These are phyloP conservation scores for Phytophthora europaea DNA, from an alignment of 352 stramenopile genomes.

Conservation along the genomic window DNA sequence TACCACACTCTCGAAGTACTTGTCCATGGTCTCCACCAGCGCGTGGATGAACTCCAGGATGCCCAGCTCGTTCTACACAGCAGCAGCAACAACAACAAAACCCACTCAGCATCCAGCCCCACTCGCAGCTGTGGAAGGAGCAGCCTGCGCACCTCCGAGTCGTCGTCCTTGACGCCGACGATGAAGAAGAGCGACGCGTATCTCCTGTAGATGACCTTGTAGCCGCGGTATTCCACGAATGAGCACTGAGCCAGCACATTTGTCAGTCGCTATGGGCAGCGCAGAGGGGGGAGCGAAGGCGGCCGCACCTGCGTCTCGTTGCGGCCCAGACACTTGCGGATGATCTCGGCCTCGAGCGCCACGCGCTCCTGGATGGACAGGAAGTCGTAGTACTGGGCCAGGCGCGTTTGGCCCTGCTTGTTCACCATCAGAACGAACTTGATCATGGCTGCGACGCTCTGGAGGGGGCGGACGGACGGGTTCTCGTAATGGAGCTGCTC, in stretches of 20 bases:
- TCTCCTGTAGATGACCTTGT: slow-evolving; percentile 98
- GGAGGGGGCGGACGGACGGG: too few species aligned
- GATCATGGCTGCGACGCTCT: slow-evolving; percentile 76
- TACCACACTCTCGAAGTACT: slow-evolving; percentile 99
- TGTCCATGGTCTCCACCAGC: slow-evolving; percentile 99
- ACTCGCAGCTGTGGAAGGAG: not conserved
- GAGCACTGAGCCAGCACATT: slow-evolving; percentile 90
- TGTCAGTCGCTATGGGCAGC: not conserved
- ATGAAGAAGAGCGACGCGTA: slow-evolving; percentile 99
- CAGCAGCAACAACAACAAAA: not conserved
- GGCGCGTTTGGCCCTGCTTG: slow-evolving; percentile 99
- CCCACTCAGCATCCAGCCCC: not conserved
- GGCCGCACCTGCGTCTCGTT: slow-evolving; percentile 94
- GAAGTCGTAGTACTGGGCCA: slow-evolving; percentile 99
- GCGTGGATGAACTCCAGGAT: slow-evolving; percentile 99
- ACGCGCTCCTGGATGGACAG: slow-evolving; percentile 98
- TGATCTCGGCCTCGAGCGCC: slow-evolving; percentile 99
- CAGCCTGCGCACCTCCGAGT: slow-evolving; percentile 75
- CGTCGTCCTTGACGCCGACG: slow-evolving; percentile 97
- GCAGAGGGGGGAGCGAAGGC: not conserved
- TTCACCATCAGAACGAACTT: slow-evolving; percentile 98
- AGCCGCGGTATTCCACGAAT: slow-evolving; percentile 99
- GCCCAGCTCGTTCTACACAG: slow-evolving; percentile 97
- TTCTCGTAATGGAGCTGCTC: slow-evolving; percentile 14
- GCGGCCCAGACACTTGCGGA: slow-evolving; percentile 98